phyloP scores from a whole-genome alignment of 495 filamentous ascomycete genomes.

The Penicillium herquei region DNA sequence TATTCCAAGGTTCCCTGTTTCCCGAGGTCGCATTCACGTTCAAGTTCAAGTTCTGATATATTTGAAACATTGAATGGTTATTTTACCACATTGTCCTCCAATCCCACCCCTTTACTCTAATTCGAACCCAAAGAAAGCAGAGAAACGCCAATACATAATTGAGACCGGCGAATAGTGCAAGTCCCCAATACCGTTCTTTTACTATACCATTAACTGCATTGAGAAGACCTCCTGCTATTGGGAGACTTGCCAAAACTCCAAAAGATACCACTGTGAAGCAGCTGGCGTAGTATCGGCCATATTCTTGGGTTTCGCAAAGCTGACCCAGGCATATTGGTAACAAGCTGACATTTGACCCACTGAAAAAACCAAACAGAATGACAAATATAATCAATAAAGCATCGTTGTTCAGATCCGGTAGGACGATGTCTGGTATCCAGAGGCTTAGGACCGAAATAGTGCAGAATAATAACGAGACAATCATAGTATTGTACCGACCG shows the following conservation, averaged over 20 bases:
- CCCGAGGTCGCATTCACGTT: too few relatives aligned
- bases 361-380: conserved; percentile 79
- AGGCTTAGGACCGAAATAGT: conserved; percentile 65
- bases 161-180: too few relatives aligned
- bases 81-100: too few relatives aligned
- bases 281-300: conserved; percentile 81
- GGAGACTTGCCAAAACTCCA: conserved; percentile 38
- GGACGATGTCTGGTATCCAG: conserved; percentile 66
- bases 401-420: conserved; percentile 58
- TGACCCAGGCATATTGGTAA: conserved; percentile 89
- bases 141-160: too few relatives aligned
- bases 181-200: too few relatives aligned
- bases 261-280: conserved; percentile 87
- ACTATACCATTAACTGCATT: too few relatives aligned
- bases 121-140: too few relatives aligned
- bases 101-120: too few relatives aligned
- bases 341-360: conserved; percentile 79
- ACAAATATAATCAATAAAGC: conserved; percentile 68
- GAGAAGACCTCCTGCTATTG: too few relatives aligned
- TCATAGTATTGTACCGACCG: conserved; percentile 62
- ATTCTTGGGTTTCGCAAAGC: conserved; percentile 80
- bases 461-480: conserved; percentile 58
- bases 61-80: too few relatives aligned
- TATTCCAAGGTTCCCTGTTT: too few relatives aligned
- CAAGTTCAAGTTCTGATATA: too few relatives aligned